Evolutionary conservation across 345 rosid genomes (phyloP).

Genomic region (Corchorus olitorius): DNA sequence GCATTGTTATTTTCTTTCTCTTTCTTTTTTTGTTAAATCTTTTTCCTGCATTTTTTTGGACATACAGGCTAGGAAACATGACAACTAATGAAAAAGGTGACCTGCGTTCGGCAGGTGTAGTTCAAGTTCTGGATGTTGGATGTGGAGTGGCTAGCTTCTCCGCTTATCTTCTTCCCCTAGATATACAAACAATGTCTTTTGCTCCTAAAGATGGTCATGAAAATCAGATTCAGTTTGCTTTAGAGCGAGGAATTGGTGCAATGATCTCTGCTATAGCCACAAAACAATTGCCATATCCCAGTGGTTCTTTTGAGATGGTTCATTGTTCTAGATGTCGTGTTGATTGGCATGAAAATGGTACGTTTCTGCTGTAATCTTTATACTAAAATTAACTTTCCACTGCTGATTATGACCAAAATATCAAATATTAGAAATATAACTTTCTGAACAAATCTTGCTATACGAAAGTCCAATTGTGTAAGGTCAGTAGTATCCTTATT

Average conservation of each 20-base stretch:
- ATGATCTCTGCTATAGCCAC: constrained; percentile 87
- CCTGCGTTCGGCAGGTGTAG: constrained; percentile 81
- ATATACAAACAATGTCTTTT: constrained; percentile 91
- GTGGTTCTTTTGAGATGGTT: constrained; percentile 92
- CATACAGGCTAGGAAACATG: constrained; percentile 78
- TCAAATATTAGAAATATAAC: background rate
- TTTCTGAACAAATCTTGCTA: constrained; percentile 5
- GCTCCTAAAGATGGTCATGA: constrained; percentile 96
- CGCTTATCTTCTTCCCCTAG: constrained; percentile 81
- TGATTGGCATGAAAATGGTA: constrained; percentile 96
- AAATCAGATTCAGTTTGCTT: constrained; percentile 96
- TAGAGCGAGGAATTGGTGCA: constrained; percentile 88
- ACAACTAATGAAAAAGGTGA: constrained; percentile 75
- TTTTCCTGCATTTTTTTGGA: constrained; percentile 1
- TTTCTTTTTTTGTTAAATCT: background rate
- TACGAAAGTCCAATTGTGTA: background rate
- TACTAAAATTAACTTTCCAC: background rate
- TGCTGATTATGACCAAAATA: background rate
- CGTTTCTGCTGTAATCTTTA: constrained; percentile 23
- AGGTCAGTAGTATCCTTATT: background rate
- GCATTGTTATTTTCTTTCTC: background rate
- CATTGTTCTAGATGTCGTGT: constrained; percentile 98
- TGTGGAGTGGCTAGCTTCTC: constrained; percentile 99
- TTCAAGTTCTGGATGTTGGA: constrained; percentile 90
- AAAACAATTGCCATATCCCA: constrained; percentile 84